Conservation (phyloP, 1,284 basidiomycete species). For the Malassezia obtusa region DNA sequence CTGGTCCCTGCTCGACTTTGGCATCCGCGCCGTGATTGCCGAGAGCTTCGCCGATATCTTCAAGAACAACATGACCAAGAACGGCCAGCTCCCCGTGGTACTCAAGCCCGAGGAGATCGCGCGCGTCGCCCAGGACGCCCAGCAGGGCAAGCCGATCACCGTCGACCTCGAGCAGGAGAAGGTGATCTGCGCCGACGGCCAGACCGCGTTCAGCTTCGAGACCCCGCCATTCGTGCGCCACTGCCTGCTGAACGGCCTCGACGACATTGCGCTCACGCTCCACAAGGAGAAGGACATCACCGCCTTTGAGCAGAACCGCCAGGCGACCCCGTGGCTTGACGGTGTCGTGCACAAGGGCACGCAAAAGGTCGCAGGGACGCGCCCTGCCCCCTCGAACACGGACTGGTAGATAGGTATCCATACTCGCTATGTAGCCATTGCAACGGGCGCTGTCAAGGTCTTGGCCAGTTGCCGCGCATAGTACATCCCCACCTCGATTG, state of each 20-base stretch:
- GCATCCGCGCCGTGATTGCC: conserved; percentile 41
- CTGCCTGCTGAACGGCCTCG: conserved; percentile 41
- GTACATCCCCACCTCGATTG: conserved; percentile 11
- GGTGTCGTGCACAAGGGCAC: conserved; percentile 28
- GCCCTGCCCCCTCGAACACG: conserved; percentile 23
- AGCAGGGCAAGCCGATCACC: conserved; percentile 33
- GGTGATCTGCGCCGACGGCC: conserved; percentile 31
- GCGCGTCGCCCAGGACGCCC: conserved; percentile 30
- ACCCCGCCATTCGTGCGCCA: conserved; percentile 34
- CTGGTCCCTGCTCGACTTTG: conserved; percentile 45
- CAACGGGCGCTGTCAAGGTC: background rate
- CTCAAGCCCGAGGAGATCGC: conserved; percentile 30
- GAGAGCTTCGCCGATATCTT: conserved; percentile 41
- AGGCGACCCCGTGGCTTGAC: conserved; percentile 38
- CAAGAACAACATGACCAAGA: conserved; percentile 44
- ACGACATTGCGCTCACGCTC: conserved; percentile 43
- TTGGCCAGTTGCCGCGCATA: conserved; percentile 11
- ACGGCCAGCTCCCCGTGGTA: conserved; percentile 36
- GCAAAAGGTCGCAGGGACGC: conserved; percentile 18
- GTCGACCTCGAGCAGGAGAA: conserved; percentile 37
- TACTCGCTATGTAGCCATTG: background rate
- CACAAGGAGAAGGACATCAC: conserved; percentile 31
- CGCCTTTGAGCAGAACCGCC: conserved; percentile 29
- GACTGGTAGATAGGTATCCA: conserved; percentile 28
- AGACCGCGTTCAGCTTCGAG: conserved; percentile 29